Base-by-base conservation (phyloP, 805 yeast genomes). In the Candida schatavii region DNA sequence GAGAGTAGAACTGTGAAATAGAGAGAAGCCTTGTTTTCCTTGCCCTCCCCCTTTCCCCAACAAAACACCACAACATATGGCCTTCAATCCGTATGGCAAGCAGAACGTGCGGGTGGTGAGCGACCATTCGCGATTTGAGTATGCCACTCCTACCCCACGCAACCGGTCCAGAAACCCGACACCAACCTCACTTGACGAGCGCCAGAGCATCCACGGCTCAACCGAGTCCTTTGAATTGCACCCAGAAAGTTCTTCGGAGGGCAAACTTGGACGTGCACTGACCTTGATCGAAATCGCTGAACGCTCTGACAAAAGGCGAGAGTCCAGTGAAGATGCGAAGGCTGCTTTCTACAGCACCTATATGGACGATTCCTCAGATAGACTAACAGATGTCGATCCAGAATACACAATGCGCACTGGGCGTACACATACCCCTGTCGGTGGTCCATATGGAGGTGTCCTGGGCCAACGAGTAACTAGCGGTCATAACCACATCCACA, bases 51-150 rank as follows among this genome's bases (percentile, higher is more conserved):
- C 28, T 25, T 25, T 13, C 28, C 28, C 28, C 13, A 13, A 25
- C 13, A 25, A 25, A 25, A 25, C 9, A 25, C 9, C 9, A 25
- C 11, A 9, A 25, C 28, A 9, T 25, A 10, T 47, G 51, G 39
- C 48, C n/a, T 52, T 49, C 35, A 48, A 55, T 32, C 57, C 57
- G 2, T 46, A 50, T 40, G 53, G 55, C 10, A n/a, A n/a, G n/a
- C 42, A 47, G 20, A 61, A 56, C 13, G 47, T 43, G 5, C 47
- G 66, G 22, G 54, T 64, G 11, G 59, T 61, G 7, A 56, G 66
- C 43, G 70, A 64, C 43, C 40, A 52, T 7, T 58, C 69, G 15
- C 51, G 71, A 6, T 67, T 65, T 39, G 64, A 64, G 27, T 56
- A 49, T 39, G 63, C 59, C 20, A 46, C 46, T 18, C 49, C 47